Percentiles rank a stretch among this genome's conserved stretches.
These are phyloP conservation scores for Cystobasidium slooffiae DNA, from an alignment of 1,284 basidiomycete species.

Conservation along the genomic window DNA sequence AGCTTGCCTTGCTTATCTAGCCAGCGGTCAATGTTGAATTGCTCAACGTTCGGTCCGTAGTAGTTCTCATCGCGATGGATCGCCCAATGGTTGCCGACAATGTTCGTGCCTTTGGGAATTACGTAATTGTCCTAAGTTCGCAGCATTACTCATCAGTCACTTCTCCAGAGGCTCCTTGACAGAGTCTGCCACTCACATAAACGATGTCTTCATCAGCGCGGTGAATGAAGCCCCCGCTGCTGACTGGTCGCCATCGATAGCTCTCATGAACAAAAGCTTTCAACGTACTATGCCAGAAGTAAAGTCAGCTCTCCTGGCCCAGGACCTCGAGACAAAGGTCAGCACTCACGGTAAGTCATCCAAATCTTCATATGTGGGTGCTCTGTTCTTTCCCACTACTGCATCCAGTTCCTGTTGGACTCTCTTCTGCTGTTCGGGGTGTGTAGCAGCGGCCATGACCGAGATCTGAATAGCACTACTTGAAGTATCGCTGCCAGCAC, in stretches of 20 bases:
- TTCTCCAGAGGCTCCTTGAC: neutral
- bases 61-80: slow-evolving; percentile 48
- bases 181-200: slow-evolving; percentile 8
- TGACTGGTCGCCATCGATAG: slow-evolving; percentile 67
- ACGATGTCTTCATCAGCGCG: slow-evolving; percentile 6
- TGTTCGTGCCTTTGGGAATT: slow-evolving; percentile 47
- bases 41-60: slow-evolving; percentile 48
- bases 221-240: slow-evolving; percentile 43
- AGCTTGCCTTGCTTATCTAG: slow-evolving; percentile 44
- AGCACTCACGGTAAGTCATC: slow-evolving; percentile 57
- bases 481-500: slow-evolving; percentile 54
- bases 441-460: slow-evolving; percentile 68
- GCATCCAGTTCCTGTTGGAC: slow-evolving; percentile 68
- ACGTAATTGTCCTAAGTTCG: slow-evolving; percentile 43
- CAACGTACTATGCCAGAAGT: slow-evolving; percentile 52
- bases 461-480: slow-evolving; percentile 63
- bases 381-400: slow-evolving; percentile 57
- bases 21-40: slow-evolving; percentile 49
- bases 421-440: slow-evolving; percentile 63
- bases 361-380: slow-evolving; percentile 57
- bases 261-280: slow-evolving; percentile 68
- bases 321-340: slow-evolving; percentile 61
- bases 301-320: slow-evolving; percentile 56
- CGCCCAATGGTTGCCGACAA: slow-evolving; percentile 50
- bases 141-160: slow-evolving; percentile 33